Percentiles rank a stretch among this genome's conserved stretches.
Conservation (phyloP, 805 yeast species). For the Gaillardinia entomophila region DNA sequence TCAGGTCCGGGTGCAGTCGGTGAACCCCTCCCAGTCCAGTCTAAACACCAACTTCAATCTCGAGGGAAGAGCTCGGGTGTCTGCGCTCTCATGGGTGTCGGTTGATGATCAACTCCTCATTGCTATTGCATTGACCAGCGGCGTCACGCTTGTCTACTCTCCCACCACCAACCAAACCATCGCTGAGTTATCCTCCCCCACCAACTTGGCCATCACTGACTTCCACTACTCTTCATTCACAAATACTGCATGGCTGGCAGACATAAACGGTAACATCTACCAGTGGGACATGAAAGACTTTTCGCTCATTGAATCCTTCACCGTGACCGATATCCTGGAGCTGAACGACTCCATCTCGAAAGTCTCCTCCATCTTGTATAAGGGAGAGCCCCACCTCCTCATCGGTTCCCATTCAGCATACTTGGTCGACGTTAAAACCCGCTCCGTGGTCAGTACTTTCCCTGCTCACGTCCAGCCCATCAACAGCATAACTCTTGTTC, state of each 20-base stretch:
- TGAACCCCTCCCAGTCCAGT: conserved; percentile 34
- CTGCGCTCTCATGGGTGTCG: conserved; percentile 50
- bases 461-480: conserved; percentile 79
- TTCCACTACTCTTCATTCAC: conserved; percentile 40
- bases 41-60: conserved; percentile 46
- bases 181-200: conserved; percentile 43
- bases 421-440: conserved; percentile 39
- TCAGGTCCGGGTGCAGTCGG: conserved; percentile 57
- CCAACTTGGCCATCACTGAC: conserved; percentile 43
- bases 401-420: conserved; percentile 65
- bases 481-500: conserved; percentile 38
- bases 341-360: conserved; percentile 26
- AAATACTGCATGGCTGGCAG: conserved; percentile 53
- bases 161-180: conserved; percentile 58
- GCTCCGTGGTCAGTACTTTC: conserved; percentile 42
- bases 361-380: conserved; percentile 20
- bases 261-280: conserved; percentile 48
- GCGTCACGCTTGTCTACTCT: conserved; percentile 59
- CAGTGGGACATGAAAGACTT: conserved; percentile 57
- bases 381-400: conserved; percentile 40
- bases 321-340: conserved; percentile 32
- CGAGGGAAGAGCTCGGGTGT: conserved; percentile 45
- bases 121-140: conserved; percentile 61
- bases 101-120: conserved; percentile 40
- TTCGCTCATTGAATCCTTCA: conserved; percentile 36